Base-by-base conservation (phyloP, 2,329 filamentous ascomycete genomes). In the Ramularia endophylla region DNA sequence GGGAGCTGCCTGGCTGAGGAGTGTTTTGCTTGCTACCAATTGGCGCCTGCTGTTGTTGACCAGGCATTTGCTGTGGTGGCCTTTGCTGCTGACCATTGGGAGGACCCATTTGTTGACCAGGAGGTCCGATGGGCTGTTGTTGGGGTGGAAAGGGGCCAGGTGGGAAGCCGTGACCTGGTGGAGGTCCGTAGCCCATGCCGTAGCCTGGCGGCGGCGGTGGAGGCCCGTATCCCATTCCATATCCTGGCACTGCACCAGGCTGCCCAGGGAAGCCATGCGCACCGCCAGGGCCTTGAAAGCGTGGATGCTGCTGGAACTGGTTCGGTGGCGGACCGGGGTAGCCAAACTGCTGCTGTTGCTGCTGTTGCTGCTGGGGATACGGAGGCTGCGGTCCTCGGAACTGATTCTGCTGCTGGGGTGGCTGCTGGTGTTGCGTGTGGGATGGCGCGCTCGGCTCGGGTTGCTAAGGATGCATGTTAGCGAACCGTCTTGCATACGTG, bases 151-250 rank as follows among this genome's bases (percentile, higher is more conserved):
- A 59, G 7, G 48, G 51, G 12, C 57, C 58, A 32, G 59, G 73
- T 19, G 77, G 77, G 39, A 68, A 64, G 20, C 77, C 80, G 28
- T 44, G 48, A 28, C 52, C 50, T 27, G 56, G 58, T 34, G 57
- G 55, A 15, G 53, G 49, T 35, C 51, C 56, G 37, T 61, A 62
- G 30, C 62, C 60, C 51, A 49, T 49, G 1, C 43, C 43, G 39
- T 51, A 54, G 1, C 43, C 44, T 8, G 55, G 53, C 27, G 54
- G 50, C 16, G 52, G 50, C 22, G 54, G 52, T 31, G 80, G 85
- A 12, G 80, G 82, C 49, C 84, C 85, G 61, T 88, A 94, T 32
- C 44, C 50, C 51, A 55, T 51, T 1, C 53, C 53, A 38, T 83
- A 87, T 13, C 77, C 78, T 50, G 83, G 83, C 41, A 69, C 69